phyloP scores from a whole-genome alignment of 2,329 filamentous ascomycete genomes.

The Phoma sp. region DNA sequence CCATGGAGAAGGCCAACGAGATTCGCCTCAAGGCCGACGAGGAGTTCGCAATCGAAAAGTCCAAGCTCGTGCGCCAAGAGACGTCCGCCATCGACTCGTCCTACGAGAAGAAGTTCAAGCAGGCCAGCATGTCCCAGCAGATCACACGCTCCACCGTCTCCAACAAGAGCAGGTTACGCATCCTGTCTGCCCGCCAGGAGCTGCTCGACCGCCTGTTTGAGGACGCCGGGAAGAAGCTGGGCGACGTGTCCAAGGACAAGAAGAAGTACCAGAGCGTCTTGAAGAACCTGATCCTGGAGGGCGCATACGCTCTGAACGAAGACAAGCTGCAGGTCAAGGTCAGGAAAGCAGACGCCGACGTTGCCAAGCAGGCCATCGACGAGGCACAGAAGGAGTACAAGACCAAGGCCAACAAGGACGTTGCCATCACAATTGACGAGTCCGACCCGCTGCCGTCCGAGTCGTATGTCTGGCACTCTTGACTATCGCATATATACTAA shows the following conservation, averaged over 20 bases:
- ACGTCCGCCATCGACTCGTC: constrained; percentile 88
- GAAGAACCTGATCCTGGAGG: constrained; percentile 85
- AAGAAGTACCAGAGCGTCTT: constrained; percentile 77
- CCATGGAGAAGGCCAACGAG: constrained; percentile 93
- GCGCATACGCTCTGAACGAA: constrained; percentile 87
- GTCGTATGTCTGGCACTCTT: constrained; percentile 67
- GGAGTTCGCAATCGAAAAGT: constrained; percentile 99
- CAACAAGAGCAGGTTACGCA: constrained; percentile 93
- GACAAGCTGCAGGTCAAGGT: constrained; percentile 75
- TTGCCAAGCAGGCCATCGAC: constrained; percentile 79
- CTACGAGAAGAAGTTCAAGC: constrained; percentile 99
- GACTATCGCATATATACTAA: constrained; percentile 12
- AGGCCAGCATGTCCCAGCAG: constrained; percentile 97
- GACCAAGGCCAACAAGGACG: constrained; percentile 74
- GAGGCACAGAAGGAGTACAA: constrained; percentile 84
- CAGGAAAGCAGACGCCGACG: constrained; percentile 78
- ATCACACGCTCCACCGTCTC: constrained; percentile 95
- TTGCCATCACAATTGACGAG: constrained; percentile 77
- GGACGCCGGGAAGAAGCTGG: constrained; percentile 75
- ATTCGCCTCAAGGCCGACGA: constrained; percentile 99
- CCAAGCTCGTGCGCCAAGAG: constrained; percentile 96
- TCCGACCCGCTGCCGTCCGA: constrained; percentile 79
- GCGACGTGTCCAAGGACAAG: constrained; percentile 71
- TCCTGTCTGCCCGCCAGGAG: constrained; percentile 87
- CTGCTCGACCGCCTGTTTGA: constrained; percentile 91